phyloP scores from a whole-genome alignment of 805 yeast genomes.

The Hemisphaericaspora nanyangensis region DNA sequence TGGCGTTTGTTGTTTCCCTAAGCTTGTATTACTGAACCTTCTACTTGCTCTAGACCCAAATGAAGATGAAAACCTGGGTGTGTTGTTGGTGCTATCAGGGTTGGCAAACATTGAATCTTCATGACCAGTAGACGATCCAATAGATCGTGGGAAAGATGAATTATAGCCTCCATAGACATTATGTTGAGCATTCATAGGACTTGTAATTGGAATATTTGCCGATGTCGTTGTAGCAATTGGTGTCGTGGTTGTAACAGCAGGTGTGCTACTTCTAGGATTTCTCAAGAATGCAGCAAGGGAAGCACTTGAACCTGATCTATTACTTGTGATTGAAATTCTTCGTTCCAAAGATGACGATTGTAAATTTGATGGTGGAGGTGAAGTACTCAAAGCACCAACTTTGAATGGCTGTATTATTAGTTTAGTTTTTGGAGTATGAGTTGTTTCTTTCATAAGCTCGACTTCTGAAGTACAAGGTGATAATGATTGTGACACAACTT shows the following conservation, averaged over 20 bases:
- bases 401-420: slow-evolving; percentile 53
- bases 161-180: slow-evolving; percentile 2
- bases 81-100: slow-evolving; percentile 17
- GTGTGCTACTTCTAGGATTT: slow-evolving; percentile 45
- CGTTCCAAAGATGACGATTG: slow-evolving; percentile 30
- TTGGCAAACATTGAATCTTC: slow-evolving; percentile 20
- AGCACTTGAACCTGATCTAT: slow-evolving; percentile 48
- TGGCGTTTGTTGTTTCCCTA: slow-evolving; percentile 20
- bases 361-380: slow-evolving; percentile 30
- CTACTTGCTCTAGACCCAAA: slow-evolving; percentile 62
- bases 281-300: slow-evolving; percentile 51
- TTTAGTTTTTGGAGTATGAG: slow-evolving; percentile 7
- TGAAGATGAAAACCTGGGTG: slow-evolving; percentile 67
- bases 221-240: slow-evolving; percentile 15
- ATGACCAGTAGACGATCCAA: slow-evolving; percentile 35
- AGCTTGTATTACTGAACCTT: slow-evolving; percentile 39
- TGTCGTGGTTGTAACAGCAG: slow-evolving; percentile 28
- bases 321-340: slow-evolving; percentile 40
- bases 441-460: slow-evolving; percentile 3
- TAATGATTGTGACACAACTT: slow-evolving; percentile 15
- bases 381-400: slow-evolving; percentile 52
- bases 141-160: slow-evolving; percentile 30
- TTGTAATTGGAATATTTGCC: slow-evolving; percentile 20
- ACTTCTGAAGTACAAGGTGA: slow-evolving; percentile 23
- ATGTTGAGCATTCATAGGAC: slow-evolving; percentile 5